Conservation (phyloP, 2,329 filamentous ascomycete genomes). For the Orbilia ellipsospora region DNA sequence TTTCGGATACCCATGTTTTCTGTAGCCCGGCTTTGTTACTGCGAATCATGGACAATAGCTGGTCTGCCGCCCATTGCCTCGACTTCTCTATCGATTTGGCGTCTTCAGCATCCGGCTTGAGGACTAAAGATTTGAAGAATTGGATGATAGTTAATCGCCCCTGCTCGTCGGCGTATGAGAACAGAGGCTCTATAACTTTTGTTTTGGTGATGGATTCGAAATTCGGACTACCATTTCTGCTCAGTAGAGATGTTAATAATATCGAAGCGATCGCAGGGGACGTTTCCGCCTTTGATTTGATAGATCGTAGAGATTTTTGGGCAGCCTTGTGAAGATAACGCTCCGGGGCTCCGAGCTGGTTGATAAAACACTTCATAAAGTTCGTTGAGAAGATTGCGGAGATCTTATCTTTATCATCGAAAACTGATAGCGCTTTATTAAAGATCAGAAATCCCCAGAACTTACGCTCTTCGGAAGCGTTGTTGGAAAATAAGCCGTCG, state of each 20-base stretch:
- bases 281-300: constrained; percentile 62
- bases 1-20: constrained; percentile 51
- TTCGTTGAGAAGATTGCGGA: constrained; percentile 82
- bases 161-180: constrained; percentile 70
- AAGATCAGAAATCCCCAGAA: constrained; percentile 92
- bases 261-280: constrained; percentile 64
- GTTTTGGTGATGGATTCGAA: constrained; percentile 89
- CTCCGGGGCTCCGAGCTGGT: constrained; percentile 81
- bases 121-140: constrained; percentile 46
- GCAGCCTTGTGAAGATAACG: constrained; percentile 84
- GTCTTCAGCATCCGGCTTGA: constrained; percentile 48
- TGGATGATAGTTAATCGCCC: constrained; percentile 62
- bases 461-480: constrained; percentile 87
- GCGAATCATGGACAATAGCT: constrained; percentile 56
- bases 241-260: constrained; percentile 53
- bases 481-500: constrained; percentile 83
- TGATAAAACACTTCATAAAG: constrained; percentile 81
- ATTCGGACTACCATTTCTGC: constrained; percentile 64
- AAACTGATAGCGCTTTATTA: constrained; percentile 73
- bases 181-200: constrained; percentile 81
- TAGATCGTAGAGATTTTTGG: constrained; percentile 76
- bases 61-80: constrained; percentile 59
- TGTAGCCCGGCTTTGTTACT: constrained; percentile 56
- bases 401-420: constrained; percentile 65
- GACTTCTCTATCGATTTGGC: constrained; percentile 54